Percentiles rank a stretch among this genome's conserved stretches.
Evolutionary conservation across 2,329 filamentous ascomycete genomes (phyloP).

Genomic region (Monilinia laxa): DNA sequence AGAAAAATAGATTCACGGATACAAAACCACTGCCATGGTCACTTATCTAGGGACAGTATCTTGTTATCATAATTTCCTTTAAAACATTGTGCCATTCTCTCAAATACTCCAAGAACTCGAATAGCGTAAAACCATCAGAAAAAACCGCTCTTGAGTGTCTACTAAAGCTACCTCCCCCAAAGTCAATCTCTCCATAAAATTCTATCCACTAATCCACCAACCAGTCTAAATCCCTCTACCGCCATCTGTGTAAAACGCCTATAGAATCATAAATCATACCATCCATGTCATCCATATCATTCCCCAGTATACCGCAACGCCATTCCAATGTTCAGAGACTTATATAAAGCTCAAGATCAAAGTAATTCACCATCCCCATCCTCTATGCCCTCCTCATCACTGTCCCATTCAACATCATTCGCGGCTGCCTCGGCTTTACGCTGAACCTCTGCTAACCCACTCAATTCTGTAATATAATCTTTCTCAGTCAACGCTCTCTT

Average conservation of each 20-base stretch:
- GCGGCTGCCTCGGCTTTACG: constrained; percentile 52
- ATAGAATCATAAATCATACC: not conserved
- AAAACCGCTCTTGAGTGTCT: not conserved
- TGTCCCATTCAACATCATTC: constrained; percentile 59
- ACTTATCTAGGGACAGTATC: not conserved
- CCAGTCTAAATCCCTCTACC: constrained; percentile 8
- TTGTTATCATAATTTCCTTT: not conserved
- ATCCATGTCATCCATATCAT: not conserved
- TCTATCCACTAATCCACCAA: not conserved
- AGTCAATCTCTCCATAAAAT: not conserved
- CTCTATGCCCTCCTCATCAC: constrained; percentile 55
- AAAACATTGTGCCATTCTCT: not conserved
- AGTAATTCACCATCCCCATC: constrained; percentile 47
- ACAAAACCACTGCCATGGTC: not conserved
- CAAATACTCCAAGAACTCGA: not conserved
- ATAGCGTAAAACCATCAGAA: not conserved
- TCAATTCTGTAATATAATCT: constrained; percentile 76
- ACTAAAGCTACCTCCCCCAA: not conserved
- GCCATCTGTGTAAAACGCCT: constrained; percentile 19
- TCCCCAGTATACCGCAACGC: constrained; percentile 15
- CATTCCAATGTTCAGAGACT: constrained; percentile 8
- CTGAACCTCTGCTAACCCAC: constrained; percentile 71
- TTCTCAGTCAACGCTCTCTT: constrained; percentile 71
- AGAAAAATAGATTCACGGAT: no score
- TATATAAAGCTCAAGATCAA: constrained; percentile 25